A percentile compares a stretch with the other conserved stretches of the same genome.
phyloP scores from a whole-genome alignment of 2,329 filamentous ascomycete genomes.

The Aureobasidium sp. region DNA sequence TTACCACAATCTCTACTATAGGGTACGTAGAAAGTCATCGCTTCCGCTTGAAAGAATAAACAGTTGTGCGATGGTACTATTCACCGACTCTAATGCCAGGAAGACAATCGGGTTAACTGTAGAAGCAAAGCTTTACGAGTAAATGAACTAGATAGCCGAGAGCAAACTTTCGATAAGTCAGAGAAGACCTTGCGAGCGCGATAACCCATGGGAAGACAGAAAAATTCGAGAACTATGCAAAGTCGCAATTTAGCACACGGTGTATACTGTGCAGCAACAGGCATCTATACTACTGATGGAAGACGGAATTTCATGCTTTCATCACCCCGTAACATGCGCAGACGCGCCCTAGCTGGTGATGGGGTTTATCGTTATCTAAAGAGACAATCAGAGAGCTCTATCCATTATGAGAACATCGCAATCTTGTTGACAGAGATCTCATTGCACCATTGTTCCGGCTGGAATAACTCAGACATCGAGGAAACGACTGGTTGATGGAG shows the following conservation, averaged over 20 bases:
- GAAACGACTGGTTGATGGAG: neutral
- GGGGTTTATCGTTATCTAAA: neutral
- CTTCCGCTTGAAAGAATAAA: too few species aligned
- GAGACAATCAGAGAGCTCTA: constrained; percentile 4
- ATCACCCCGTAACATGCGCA: neutral
- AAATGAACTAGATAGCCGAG: too few species aligned
- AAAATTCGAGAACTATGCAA: neutral
- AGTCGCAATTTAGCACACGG: neutral
- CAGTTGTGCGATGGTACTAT: too few species aligned
- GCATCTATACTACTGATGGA: neutral
- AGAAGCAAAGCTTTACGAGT: too few species aligned
- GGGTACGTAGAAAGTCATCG: too few species aligned
- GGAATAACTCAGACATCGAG: neutral
- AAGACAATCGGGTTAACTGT: too few species aligned
- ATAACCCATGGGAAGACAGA: neutral
- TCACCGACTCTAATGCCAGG: too few species aligned
- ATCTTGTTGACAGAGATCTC: neutral
- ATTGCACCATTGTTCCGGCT: neutral
- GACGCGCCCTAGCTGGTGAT: neutral
- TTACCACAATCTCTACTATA: too few species aligned
- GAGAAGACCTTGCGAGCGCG: neutral
- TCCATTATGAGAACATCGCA: neutral
- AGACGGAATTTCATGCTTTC: neutral
- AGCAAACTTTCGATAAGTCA: too few species aligned
- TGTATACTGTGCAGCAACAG: neutral